Evolutionary conservation across 116 monocot species (phyloP).

Genomic region (Phalaenopsis hybrid): DNA sequence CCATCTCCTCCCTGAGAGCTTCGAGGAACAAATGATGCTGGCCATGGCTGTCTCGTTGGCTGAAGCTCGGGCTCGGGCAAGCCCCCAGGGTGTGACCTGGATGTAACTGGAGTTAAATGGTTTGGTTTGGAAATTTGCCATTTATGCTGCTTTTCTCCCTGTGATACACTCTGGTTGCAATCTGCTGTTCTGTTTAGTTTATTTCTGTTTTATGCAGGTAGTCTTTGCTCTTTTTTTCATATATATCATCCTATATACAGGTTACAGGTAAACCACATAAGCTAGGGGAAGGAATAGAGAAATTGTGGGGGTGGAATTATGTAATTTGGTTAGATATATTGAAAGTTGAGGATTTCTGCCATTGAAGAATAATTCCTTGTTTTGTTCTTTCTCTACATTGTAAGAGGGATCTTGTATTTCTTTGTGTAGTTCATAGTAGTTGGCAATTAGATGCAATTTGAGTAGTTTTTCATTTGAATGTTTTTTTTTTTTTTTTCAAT

Average conservation of each 20-base stretch:
- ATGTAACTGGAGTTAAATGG: slow-evolving; percentile 17
- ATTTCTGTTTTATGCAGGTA: background rate
- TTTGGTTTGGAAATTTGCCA: background rate
- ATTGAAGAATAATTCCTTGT: background rate
- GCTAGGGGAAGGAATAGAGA: background rate
- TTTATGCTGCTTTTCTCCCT: background rate
- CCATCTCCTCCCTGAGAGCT: slow-evolving; percentile 55
- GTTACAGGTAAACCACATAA: background rate
- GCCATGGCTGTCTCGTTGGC: slow-evolving; percentile 85
- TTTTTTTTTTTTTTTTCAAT: background rate
- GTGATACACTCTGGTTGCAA: background rate
- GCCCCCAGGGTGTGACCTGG: slow-evolving; percentile 39
- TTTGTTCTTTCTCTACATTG: background rate
- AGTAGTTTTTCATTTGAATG: background rate
- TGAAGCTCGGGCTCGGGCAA: slow-evolving; percentile 51
- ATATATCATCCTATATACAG: background rate
- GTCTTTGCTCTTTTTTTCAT: background rate
- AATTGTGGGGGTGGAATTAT: background rate
- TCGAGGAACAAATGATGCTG: slow-evolving; percentile 90
- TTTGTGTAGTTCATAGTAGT: background rate
- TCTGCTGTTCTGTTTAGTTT: background rate
- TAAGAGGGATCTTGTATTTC: background rate
- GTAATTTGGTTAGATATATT: background rate
- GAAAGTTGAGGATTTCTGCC: background rate
- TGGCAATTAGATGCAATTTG: background rate